A percentile compares a stretch with the other conserved stretches of the same genome.
Conservation (phyloP, 768 basidiomycete genomes). For the Serendipita indica region DNA sequence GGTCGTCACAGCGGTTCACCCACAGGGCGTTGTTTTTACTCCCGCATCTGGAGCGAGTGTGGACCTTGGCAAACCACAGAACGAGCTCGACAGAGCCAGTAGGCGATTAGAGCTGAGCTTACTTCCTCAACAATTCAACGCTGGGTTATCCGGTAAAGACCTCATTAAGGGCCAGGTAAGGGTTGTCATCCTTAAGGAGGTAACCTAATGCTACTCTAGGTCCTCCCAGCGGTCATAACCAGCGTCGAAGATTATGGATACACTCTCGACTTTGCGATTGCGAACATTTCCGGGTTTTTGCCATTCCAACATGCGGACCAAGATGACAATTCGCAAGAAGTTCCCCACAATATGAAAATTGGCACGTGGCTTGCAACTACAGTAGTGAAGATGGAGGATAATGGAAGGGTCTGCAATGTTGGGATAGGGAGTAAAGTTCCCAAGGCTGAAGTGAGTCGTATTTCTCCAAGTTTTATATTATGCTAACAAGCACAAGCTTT, state of each 20-base stretch:
- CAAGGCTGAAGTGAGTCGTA: constrained; percentile 41
- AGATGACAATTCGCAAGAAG: constrained; percentile 19
- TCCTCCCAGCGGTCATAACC: constrained; percentile 58
- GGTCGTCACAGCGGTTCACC: constrained; percentile 53
- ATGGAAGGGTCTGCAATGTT: constrained; percentile 67
- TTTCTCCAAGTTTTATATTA: not conserved
- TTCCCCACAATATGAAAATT: constrained; percentile 30
- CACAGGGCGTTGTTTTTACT: constrained; percentile 34
- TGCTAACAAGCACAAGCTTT: constrained; percentile 3
- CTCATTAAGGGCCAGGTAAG: constrained; percentile 60
- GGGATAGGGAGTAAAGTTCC: constrained; percentile 36
- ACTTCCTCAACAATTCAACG: constrained; percentile 70
- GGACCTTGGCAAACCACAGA: constrained; percentile 36
- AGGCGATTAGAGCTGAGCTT: constrained; percentile 75
- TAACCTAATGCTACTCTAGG: constrained; percentile 41
- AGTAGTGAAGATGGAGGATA: constrained; percentile 54
- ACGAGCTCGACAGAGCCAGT: constrained; percentile 52
- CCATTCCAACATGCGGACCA: constrained; percentile 56
- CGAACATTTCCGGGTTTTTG: constrained; percentile 71
- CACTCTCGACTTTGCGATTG: constrained; percentile 68
- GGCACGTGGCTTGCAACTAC: constrained; percentile 56
- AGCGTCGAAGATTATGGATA: constrained; percentile 93
- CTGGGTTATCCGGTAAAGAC: constrained; percentile 63
- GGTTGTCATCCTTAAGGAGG: too few relatives aligned
- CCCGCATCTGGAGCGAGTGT: constrained; percentile 38